These are phyloP conservation scores for Cyberlindnera nakhonratchasimensis DNA, from an alignment of 805 yeast genomes.

Conservation along the genomic window DNA sequence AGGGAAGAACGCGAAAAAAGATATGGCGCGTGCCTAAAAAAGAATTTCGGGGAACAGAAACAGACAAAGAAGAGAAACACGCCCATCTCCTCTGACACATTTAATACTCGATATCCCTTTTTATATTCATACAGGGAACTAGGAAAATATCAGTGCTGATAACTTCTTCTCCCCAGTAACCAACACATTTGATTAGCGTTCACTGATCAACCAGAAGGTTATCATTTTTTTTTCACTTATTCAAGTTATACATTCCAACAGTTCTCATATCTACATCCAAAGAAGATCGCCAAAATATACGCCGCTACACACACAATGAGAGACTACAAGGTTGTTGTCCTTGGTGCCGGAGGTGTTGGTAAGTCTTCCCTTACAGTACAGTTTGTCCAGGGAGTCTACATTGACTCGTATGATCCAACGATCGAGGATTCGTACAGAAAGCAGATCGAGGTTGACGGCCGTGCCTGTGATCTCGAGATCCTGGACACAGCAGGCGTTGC, in stretches of 20 bases:
- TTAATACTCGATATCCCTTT: too few species aligned
- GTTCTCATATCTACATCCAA: not conserved
- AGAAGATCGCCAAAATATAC: not conserved
- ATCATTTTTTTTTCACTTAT: not conserved
- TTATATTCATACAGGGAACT: too few species aligned
- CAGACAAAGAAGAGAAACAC: not conserved
- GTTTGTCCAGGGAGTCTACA: conserved; percentile 84
- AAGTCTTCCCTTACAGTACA: conserved; percentile 91
- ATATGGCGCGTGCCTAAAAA: not conserved
- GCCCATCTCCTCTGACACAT: too few species aligned
- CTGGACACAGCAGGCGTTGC: conserved; percentile 94
- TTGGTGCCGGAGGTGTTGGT: conserved; percentile 98
- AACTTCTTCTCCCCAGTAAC: too few species aligned
- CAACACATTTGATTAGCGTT: not conserved
- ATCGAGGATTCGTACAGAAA: conserved; percentile 94
- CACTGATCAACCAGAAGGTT: not conserved
- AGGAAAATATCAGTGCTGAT: too few species aligned
- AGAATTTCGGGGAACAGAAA: not conserved
- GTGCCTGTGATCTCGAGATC: conserved; percentile 81
- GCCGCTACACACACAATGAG: conserved; percentile 7
- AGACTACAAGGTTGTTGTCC: conserved; percentile 86
- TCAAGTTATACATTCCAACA: not conserved
- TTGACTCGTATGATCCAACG: conserved; percentile 93
- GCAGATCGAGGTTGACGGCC: conserved; percentile 82
- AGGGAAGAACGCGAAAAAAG: conserved; percentile 2